Conservation (phyloP, 2,329 filamentous ascomycete species). For the Arachnomyces sp. region DNA sequence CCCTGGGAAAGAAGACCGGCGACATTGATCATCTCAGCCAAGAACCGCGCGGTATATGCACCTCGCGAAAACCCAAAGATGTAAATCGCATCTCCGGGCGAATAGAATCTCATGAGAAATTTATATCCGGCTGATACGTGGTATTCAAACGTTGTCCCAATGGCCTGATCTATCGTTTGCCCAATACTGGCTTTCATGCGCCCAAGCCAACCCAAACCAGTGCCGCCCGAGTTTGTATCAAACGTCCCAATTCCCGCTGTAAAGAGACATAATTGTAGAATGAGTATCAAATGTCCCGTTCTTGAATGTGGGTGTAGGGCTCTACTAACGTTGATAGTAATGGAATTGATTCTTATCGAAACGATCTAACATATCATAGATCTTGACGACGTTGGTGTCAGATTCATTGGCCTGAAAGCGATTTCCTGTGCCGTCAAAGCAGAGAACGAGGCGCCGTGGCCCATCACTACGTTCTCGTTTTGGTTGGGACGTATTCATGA, state of each 20-base stretch:
- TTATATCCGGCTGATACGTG: constrained; percentile 49
- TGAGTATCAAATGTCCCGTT: background rate
- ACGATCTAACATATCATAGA: constrained; percentile 37
- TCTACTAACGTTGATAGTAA: constrained; percentile 16
- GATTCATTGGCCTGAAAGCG: constrained; percentile 27
- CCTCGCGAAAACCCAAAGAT: constrained; percentile 50
- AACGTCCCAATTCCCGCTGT: constrained; percentile 16
- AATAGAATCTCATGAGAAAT: constrained; percentile 50
- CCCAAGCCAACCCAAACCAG: constrained; percentile 7
- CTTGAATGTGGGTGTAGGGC: background rate
- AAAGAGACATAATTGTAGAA: background rate
- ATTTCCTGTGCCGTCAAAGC: constrained; percentile 24
- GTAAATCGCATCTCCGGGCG: constrained; percentile 45
- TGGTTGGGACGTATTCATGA: background rate
- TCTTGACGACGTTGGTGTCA: constrained; percentile 50
- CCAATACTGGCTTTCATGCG: constrained; percentile 10
- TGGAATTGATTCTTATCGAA: constrained; percentile 14
- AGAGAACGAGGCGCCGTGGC: constrained; percentile 14
- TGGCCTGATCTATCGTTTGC: constrained; percentile 1
- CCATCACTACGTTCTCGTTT: background rate
- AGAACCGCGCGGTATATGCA: constrained; percentile 47
- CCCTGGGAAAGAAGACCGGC: constrained; percentile 45
- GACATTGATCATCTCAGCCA: constrained; percentile 45
- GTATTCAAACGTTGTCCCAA: constrained; percentile 36
- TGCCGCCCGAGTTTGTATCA: constrained; percentile 7